These are phyloP conservation scores for Fagopyrum esculentum DNA, from an alignment of 148 eudicot genomes.

Conservation along the genomic window DNA sequence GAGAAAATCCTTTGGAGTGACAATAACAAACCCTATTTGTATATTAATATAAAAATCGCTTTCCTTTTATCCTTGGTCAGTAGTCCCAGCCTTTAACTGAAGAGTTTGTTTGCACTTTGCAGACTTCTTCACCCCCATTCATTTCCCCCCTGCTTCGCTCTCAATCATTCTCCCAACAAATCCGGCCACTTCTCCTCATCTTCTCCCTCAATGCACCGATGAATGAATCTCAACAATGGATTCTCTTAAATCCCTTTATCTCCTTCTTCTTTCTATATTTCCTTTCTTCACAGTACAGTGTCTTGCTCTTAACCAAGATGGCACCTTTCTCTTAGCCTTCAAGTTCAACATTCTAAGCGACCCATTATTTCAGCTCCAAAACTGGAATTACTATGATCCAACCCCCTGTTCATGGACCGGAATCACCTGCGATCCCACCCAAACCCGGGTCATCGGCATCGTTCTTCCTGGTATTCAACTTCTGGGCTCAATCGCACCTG, in stretches of 20 bases:
- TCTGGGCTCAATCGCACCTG: conserved; percentile 44
- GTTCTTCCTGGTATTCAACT: conserved; percentile 39
- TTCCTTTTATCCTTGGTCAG: too few relatives aligned
- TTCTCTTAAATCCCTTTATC: not conserved
- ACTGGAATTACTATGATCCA: conserved; percentile 55
- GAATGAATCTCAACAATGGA: conserved; percentile 12
- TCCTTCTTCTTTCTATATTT: not conserved
- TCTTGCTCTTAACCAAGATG: conserved; percentile 47
- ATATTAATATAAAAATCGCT: too few relatives aligned
- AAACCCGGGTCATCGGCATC: conserved; percentile 28
- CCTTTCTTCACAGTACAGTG: not conserved
- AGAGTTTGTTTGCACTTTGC: conserved; percentile 2
- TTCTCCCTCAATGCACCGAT: not conserved
- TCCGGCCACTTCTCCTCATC: not conserved
- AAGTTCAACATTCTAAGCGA: conserved; percentile 59
- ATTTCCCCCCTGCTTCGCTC: not conserved
- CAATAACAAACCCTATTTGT: too few relatives aligned
- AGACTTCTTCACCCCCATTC: not conserved
- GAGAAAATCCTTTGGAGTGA: too few relatives aligned
- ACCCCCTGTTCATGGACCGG: conserved; percentile 87
- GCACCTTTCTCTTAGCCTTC: conserved; percentile 56
- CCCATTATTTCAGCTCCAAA: conserved; percentile 51
- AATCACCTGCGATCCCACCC: conserved; percentile 40
- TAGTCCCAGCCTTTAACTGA: not conserved
- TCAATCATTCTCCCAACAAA: not conserved